Conservation (phyloP, 2,329 filamentous ascomycete species). For the Phialophora verrucosa region DNA sequence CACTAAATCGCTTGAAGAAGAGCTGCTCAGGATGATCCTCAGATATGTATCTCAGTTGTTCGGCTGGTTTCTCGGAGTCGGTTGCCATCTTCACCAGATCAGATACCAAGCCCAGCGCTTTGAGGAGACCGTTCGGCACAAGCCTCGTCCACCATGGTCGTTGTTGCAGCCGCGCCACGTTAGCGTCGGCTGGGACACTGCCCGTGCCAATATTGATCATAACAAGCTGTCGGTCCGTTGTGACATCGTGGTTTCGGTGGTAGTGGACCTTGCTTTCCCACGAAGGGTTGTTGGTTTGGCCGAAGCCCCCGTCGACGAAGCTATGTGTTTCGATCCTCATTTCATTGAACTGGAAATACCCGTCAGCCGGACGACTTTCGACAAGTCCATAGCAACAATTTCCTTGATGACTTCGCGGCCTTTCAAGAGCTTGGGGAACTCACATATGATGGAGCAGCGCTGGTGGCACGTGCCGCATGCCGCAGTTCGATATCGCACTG, state of each 20-base stretch:
- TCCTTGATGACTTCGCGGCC: background rate
- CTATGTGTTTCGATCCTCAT: conserved; percentile 30
- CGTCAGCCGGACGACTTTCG: background rate
- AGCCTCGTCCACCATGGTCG: conserved; percentile 34
- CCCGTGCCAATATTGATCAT: conserved; percentile 38
- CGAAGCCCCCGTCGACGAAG: conserved; percentile 35
- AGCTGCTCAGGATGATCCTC: conserved; percentile 30
- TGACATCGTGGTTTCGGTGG: conserved; percentile 28
- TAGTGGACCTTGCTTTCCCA: conserved; percentile 35
- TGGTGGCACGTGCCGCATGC: conserved; percentile 36
- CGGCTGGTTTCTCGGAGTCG: conserved; percentile 32
- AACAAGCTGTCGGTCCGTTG: conserved; percentile 25
- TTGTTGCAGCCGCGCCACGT: conserved; percentile 13
- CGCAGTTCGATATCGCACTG: conserved; percentile 32
- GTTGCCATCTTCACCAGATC: conserved; percentile 37
- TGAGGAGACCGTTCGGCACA: conserved; percentile 30
- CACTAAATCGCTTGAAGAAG: conserved; percentile 35
- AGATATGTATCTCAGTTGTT: conserved; percentile 26
- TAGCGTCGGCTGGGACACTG: conserved; percentile 18
- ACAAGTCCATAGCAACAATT: background rate
- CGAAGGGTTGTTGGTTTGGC: conserved; percentile 37
- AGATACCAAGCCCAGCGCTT: conserved; percentile 29
- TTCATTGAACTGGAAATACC: conserved; percentile 21
- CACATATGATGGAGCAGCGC: conserved; percentile 36
- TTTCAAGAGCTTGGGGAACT: background rate